Evolutionary conservation across 2,329 filamentous ascomycete species (phyloP), one percentile per base, ranked within the genome.

Genomic region (Neodidymelliopsis sp.): DNA sequence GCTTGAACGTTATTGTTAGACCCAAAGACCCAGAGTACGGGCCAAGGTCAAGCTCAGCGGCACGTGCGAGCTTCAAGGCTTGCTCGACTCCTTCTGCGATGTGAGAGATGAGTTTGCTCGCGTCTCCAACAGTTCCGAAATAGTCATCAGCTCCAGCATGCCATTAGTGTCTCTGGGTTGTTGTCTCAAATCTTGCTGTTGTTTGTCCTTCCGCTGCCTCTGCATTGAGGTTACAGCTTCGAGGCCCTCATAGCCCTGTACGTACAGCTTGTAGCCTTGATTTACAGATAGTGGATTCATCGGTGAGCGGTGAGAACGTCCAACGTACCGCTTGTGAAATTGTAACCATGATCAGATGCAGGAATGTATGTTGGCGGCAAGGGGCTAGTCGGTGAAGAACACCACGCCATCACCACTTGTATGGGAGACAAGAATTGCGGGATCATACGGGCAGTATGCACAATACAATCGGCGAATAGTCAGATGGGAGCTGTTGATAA

Each of bases 371-470:
- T 42, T 4, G 16, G 25, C 42, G 33, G 48, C 33, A 52, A 52
- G 48, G 41, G 48, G 27, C 40, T 22, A 20, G 29, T 42, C 33
- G 30, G 38, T 46, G 37, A 31, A 37, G 42, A 29, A 27, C 30
- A 31, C 44, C 40, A 42, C 30, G 11, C 37, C 31, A 37, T 42
- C 22, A 27, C 56, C 57, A 49, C 51, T 35, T 29, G 53, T 41
- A 46, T 50, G 54, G 63, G 59, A 56, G 57, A 59, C 51, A 56
- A 56, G 65, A 57, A 60, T 63, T 36, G 59, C 61, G 65, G 61
- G 56, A 66, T 56, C 55, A 53, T 29, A 56, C 54, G 62, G 65
- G 60, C 66, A 67, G 58, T 56, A 66, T 36, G 60, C 59, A 47
- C 57, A 55, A 54, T 52, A 40, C 35, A 49, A 60, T 59, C 30